Percentiles rank a stretch among this genome's conserved stretches.
phyloP scores from a whole-genome alignment of 352 stramenopile species.

The Globisporangium cystogenes region DNA sequence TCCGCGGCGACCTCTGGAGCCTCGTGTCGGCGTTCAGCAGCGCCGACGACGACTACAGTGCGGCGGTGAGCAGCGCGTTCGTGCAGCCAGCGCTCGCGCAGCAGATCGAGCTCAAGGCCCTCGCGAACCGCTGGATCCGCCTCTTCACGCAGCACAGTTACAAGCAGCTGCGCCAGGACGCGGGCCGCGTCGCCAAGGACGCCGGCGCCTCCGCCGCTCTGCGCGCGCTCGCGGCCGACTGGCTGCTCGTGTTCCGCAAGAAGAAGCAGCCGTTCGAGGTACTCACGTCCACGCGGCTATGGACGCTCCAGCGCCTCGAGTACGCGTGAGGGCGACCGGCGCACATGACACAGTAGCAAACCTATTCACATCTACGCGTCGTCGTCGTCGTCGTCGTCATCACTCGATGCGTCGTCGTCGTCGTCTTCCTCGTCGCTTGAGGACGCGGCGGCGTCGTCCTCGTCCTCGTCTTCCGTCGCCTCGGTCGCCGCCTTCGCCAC shows the following conservation, averaged over 20 bases:
- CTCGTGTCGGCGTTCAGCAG: constrained; percentile 30
- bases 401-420: background rate
- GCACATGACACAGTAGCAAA: background rate
- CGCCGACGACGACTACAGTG: constrained; percentile 42
- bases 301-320: constrained; percentile 33
- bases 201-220: constrained; percentile 1
- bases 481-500: too few relatives aligned
- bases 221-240: constrained; percentile 22
- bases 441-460: constrained; percentile 3
- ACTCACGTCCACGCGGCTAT: constrained; percentile 30
- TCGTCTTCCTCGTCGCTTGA: background rate
- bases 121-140: constrained; percentile 47
- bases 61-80: background rate
- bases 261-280: constrained; percentile 35
- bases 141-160: constrained; percentile 36
- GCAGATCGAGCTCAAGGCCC: constrained; percentile 31
- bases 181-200: constrained; percentile 8
- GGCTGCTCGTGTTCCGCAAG: constrained; percentile 37
- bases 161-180: constrained; percentile 36
- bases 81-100: constrained; percentile 11
- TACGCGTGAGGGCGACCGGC: constrained; percentile 13
- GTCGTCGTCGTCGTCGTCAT: constrained; percentile 4
- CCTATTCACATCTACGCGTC: background rate
- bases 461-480: background rate
- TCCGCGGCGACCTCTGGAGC: constrained; percentile 51